Percentiles rank a stretch among this genome's conserved stretches.
Evolutionary conservation across 2,329 filamentous ascomycete genomes (phyloP).

Genomic region (Aspergillus pseudoviridinutans): DNA sequence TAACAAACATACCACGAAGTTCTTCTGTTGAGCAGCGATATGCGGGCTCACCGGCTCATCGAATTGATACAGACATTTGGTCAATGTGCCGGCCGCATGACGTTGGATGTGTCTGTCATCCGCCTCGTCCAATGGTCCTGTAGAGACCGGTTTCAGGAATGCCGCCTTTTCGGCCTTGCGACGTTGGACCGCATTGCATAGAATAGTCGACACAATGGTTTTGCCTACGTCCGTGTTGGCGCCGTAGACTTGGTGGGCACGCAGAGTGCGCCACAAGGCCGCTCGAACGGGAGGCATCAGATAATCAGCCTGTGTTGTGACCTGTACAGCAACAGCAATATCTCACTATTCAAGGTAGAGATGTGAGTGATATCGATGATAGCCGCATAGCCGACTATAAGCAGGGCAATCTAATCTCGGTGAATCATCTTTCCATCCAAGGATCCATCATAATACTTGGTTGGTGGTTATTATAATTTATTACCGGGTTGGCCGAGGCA

Average conservation of each 20-base stretch:
- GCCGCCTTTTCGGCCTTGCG: constrained; percentile 43
- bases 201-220: constrained; percentile 70
- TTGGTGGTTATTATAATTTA: no score
- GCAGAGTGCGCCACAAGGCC: constrained; percentile 64
- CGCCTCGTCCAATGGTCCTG: constrained; percentile 64
- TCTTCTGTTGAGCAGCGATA: constrained; percentile 58
- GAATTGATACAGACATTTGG: constrained; percentile 67
- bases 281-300: constrained; percentile 52
- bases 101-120: constrained; percentile 64
- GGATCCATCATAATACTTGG: neutral
- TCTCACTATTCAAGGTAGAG: neutral
- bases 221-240: constrained; percentile 84
- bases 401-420: neutral
- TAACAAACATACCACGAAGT: constrained; percentile 28
- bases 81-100: constrained; percentile 55
- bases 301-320: constrained; percentile 1
- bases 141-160: constrained; percentile 80
- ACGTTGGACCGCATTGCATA: constrained; percentile 59
- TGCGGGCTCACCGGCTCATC: constrained; percentile 73
- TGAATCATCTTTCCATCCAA: neutral
- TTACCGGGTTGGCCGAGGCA: neutral
- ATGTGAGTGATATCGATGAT: no score
- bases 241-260: constrained; percentile 72
- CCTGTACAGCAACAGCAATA: neutral
- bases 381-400: neutral